phyloP scores from a whole-genome alignment of 208 protist genomes.

The Kentomonas sorsogonicus region DNA sequence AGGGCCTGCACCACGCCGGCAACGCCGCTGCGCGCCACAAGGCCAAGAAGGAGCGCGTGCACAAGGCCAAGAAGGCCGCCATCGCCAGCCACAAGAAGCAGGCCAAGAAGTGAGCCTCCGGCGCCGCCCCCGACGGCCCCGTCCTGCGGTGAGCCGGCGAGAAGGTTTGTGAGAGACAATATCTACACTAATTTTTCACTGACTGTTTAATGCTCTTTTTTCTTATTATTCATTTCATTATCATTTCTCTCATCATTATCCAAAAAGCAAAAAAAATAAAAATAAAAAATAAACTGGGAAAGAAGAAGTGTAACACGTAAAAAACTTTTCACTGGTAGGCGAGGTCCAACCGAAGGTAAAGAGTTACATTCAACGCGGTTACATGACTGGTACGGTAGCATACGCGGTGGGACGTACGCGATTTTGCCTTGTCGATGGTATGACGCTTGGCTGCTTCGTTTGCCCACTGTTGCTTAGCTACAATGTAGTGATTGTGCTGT shows the following conservation, averaged over 20 bases:
- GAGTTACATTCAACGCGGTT: no score
- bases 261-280: conserved; percentile 3
- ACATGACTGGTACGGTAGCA: no score
- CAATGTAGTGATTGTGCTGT: no score
- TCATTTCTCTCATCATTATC: background rate
- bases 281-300: background rate
- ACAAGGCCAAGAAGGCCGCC: conserved; percentile 53
- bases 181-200: conserved; percentile 7
- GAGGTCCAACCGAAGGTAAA: no score
- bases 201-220: conserved; percentile 6
- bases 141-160: background rate
- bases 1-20: conserved; percentile 40
- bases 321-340: no score
- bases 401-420: no score
- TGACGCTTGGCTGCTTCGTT: no score
- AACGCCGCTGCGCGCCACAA: conserved; percentile 50
- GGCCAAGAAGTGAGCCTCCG: background rate
- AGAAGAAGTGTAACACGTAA: no score
- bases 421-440: no score
- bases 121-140: no score
- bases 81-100: conserved; percentile 32
- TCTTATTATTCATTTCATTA: conserved; percentile 11
- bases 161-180: background rate
- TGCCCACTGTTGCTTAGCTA: no score
- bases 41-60: conserved; percentile 27